Conservation (phyloP, 768 basidiomycete species). For the Termitomyces titanicus region DNA sequence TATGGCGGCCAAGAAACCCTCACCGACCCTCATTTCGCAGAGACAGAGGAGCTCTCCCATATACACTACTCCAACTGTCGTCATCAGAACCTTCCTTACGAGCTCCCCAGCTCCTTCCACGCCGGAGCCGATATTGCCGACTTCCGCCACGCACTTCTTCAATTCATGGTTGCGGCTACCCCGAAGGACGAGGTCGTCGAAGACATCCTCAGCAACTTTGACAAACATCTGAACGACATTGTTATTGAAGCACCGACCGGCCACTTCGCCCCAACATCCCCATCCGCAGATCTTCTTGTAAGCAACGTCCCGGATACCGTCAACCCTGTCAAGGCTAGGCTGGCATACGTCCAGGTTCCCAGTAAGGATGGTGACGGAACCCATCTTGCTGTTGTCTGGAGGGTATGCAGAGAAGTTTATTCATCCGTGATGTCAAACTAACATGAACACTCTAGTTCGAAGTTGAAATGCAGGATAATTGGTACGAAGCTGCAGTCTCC, state of each 20-base stretch:
- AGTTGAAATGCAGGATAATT: constrained; percentile 92
- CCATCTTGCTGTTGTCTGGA: constrained; percentile 78
- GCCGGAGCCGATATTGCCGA: constrained; percentile 30
- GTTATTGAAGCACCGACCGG: constrained; percentile 27
- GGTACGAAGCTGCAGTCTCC: constrained; percentile 90
- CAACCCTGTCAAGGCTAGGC: constrained; percentile 73
- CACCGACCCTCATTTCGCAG: constrained; percentile 17
- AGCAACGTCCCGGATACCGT: constrained; percentile 73
- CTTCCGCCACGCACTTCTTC: constrained; percentile 57
- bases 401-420: constrained; percentile 34
- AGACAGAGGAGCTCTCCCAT: constrained; percentile 35
- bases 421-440: background rate
- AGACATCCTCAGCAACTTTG: constrained; percentile 48
- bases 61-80: constrained; percentile 58
- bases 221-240: constrained; percentile 51
- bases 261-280: constrained; percentile 42
- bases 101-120: constrained; percentile 24
- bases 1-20: constrained; percentile 34
- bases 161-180: constrained; percentile 78
- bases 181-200: constrained; percentile 44
- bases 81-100: constrained; percentile 37
- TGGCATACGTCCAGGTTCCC: constrained; percentile 84
- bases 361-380: constrained; percentile 51
- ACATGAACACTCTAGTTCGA: constrained; percentile 52
- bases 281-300: constrained; percentile 38